Base-by-base conservation (phyloP, 1,284 basidiomycete genomes). In the Agaricales sp. region DNA sequence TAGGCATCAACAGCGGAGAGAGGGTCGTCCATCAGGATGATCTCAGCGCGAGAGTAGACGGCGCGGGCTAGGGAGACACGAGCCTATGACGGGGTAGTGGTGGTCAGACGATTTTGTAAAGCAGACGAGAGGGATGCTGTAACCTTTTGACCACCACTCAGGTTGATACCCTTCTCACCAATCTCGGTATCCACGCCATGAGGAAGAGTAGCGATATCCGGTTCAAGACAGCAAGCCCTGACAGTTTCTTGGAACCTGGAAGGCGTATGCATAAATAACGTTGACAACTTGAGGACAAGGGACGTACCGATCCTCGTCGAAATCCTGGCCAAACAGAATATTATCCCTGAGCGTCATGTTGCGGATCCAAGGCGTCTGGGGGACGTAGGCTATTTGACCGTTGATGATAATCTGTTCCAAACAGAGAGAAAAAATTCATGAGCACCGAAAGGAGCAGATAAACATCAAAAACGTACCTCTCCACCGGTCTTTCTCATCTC, bases 31-130 rank as follows among this genome's bases (percentile, higher is more conserved):
- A 78, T 62, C 8, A 76, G 58, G 41, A 82, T 67, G 30, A 82
- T 75, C 47, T 76, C 72, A 1, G 80, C 74, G 2, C 72, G 67
- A 0, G 79, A 78, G 58, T 84, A 86, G 3, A 81, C 72, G 2
- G 80, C 80, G 2, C 82, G 67, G 2, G 82, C 82, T 2, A 87
- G 67, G 4, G 75, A 79, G 12, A 86, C 73, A 8, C 83, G 73
- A 18, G 82, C 82, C 62, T 80, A 23, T 25, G 45, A 8, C 4
- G 18, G 12, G 35, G 35, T 19, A 20, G 20, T 45, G 37, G 16
- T 13, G 38, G 13, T 16, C 26, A 19, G 13, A n/a, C 45, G 23
- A 35, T 46, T 18, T 6, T 3, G n/a, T 6, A n/a, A 8, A 6
- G 16, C 13, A 46, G 23, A 63, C 65, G 20, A 25, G 50, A 44